Base-by-base conservation (phyloP, 805 yeast genomes). In the Monosporozyma siamensis region DNA sequence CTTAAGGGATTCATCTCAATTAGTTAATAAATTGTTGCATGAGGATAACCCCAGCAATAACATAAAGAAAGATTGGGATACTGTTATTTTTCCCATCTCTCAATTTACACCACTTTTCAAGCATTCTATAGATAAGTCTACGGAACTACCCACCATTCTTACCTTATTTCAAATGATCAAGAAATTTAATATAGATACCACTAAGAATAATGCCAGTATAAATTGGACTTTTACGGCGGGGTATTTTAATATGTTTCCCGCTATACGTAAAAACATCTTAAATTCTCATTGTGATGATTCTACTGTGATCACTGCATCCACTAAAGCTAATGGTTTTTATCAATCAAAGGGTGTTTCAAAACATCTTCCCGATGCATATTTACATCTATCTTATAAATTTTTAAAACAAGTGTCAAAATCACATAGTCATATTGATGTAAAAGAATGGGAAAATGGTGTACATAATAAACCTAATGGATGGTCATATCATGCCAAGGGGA, bases 401-500 rank as follows among this genome's bases (percentile, higher is more conserved):
- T 61, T 87, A 31, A 66, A 72, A 50, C 29, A 72, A 70, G 18
- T 45, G 50, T 9, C 53, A 63, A 24, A 68, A 71, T 2, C 72
- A 69, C 51, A 64, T 68, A 14, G 44, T 65, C 2, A 66, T 27
- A 78, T 90, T 24, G 61, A 65, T 15, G 65, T 92, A 29, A 70
- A 70, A 43, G 97, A 90, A 61, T 92, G 98, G 98, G 73, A 75
- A 54, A 77, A 75, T 39, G 98, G 98, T 1, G 67, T 78, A 3
- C 95, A 87, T 3, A 86, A 87, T 56, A 74, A 82, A 6, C 74
- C 79, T 0, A 73, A 69, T 23, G 98, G 98, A 1, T 90, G 98
- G 97, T 85, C 97, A 0, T 92, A 92, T 61, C 98, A 92, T 58
- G 97, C 98, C 11, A 92, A 92, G 58, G 98, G 98, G 1, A 66